phyloP scores from a whole-genome alignment of 257 asterid genomes.

The Solanum pinnatisectum region DNA sequence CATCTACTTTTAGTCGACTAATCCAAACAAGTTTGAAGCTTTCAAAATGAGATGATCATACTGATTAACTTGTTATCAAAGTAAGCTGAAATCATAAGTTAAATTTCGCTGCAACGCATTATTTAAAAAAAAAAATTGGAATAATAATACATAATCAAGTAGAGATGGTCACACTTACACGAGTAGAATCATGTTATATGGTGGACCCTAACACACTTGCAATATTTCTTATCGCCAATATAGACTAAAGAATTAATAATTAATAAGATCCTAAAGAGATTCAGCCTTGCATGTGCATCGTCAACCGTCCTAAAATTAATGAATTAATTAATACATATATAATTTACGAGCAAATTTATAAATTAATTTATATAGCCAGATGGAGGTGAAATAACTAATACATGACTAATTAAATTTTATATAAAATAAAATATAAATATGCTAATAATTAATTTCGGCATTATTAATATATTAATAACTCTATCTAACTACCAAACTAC shows the following conservation, averaged over 20 bases:
- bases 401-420: too few species aligned
- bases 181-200: slow-evolving; percentile 15
- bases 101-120: not conserved
- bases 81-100: not conserved
- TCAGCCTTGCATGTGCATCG: slow-evolving; percentile 51
- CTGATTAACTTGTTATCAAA: not conserved
- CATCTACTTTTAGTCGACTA: not conserved
- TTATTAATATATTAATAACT: not conserved
- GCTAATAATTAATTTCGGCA: too few species aligned
- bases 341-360: not conserved
- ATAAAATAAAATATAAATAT: too few species aligned
- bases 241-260: not conserved
- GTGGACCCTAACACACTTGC: not conserved
- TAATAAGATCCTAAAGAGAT: slow-evolving; percentile 9
- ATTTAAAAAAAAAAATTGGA: not conserved
- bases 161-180: not conserved
- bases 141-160: not conserved
- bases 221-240: not conserved
- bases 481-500: not conserved
- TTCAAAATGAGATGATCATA: not conserved
- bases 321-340: not conserved
- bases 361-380: not conserved
- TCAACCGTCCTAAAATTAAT: not conserved
- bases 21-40: not conserved
- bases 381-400: too few species aligned